phyloP scores from a whole-genome alignment of 306 rosid species.

The Quercus wislizeni region DNA sequence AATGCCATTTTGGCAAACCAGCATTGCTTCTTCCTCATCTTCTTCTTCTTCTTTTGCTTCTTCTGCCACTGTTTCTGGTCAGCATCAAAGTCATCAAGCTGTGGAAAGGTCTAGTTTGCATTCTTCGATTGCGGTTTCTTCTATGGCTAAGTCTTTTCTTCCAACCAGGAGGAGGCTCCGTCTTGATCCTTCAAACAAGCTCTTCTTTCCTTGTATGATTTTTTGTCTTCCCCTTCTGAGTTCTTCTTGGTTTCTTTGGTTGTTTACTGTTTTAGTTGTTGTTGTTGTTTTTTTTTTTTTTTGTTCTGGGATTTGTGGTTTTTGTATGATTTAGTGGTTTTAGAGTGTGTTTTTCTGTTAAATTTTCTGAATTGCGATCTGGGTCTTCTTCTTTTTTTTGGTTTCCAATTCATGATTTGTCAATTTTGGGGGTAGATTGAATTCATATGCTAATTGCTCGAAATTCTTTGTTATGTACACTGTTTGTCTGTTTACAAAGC shows the following conservation, averaged over 20 bases:
- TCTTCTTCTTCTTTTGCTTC: slow-evolving; percentile 11
- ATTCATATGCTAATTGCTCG: slow-evolving; percentile 2
- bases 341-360: slow-evolving; percentile 15
- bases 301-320: slow-evolving; percentile 3
- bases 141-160: slow-evolving; percentile 75
- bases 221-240: not conserved
- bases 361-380: not conserved
- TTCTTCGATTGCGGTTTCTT: slow-evolving; percentile 59
- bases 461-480: slow-evolving; percentile 3
- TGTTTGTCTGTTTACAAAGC: not conserved
- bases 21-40: slow-evolving; percentile 47
- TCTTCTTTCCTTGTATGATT: slow-evolving; percentile 84
- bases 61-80: slow-evolving; percentile 23
- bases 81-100: slow-evolving; percentile 48
- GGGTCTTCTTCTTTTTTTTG: slow-evolving; percentile 3
- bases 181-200: slow-evolving; percentile 95
- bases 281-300: not conserved
- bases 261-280: not conserved
- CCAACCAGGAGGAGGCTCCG: slow-evolving; percentile 82
- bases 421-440: not conserved
- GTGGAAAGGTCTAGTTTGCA: slow-evolving; percentile 50
- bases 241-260: not conserved
- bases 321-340: slow-evolving; percentile 7
- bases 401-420: not conserved
- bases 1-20: slow-evolving; percentile 79